Evolutionary conservation across 768 basidiomycete genomes (phyloP), one percentile per base, ranked within the genome.

Genomic region (Mycena vulgaris): DNA sequence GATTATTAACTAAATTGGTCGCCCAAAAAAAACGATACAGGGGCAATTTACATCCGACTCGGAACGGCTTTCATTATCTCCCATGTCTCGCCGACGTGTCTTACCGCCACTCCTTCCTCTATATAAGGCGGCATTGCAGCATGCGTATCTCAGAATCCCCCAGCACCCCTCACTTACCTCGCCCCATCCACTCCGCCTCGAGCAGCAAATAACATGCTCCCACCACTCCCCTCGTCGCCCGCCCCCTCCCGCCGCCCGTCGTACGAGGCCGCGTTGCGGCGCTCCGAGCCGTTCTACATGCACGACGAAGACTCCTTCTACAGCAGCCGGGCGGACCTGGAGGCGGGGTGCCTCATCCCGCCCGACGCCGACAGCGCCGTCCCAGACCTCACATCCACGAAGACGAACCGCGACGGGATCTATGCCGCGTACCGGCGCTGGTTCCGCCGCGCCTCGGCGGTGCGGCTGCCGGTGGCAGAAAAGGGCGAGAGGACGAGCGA

Each of bases 301-400:
- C 45, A 65, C 57, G 51, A 28, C 51, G 51, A n/a, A 10, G 63
- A 65, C 48, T n/a, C 63, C 13, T 70, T 70, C 63, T 61, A 65
- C 58, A 45, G 28, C 33, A 53, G 49, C 33, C 68, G 68, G 21
- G 23, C 31, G 2, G 69, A 70, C 57, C 9, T 65, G 19, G 69
- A 70, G 63, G 37, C 58, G 9, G 63, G 58, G 21, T 56, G 57
- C 37, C 69, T 70, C 57, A 42, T 65, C 37, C 69, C 69, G 17
- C 33, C 33, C 63, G 52, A 53, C 28, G 21, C 23, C n/a, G 63
- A 63, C 49, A 49, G 5, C 25, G 27, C 56, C 49, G 57, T 63
- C 37, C 56, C 62, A 17, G 53, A 69, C 55, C 56, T 60, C 57
- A 25, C 63, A 5, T 14, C 61, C 17, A 31, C 40, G 37, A 40